Evolutionary conservation across 208 protist genomes (phyloP), one percentile per base, ranked within the genome.

Genomic region (Wallacemonas rigidus): DNA sequence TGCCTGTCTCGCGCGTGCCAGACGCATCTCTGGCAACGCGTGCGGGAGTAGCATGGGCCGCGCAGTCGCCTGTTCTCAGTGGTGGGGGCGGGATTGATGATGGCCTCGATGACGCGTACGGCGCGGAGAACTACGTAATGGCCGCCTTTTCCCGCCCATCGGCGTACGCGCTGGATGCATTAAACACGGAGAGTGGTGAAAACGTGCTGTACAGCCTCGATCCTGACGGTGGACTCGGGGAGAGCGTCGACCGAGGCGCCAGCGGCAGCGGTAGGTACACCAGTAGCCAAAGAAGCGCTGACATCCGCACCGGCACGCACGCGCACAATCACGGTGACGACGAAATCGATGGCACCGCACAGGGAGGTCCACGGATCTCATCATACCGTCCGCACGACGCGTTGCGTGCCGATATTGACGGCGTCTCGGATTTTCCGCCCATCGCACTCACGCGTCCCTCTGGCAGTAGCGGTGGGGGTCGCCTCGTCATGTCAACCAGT

Each of bases 61-160:
- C 26, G 26, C 26, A 26, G 26, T 26, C 26, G 26, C 26, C 26
- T 26, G 26, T 0, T 26, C 26, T 26, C 26, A 26, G 64, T 51
- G 64, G 64, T 38, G 60, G 69, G 15, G 71, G 57, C 12, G 71
- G 71, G 38, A 75, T 75, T 40, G 71, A 75, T 41, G 71, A 75
- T 38, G 71, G 60, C 15, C n/a, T 75, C 9, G 61, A 60, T 15
- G 71, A 26, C 26, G 26, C 60, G 2, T 62, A 53, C 43, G 38
- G 12, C 4, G 39, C 7, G n/a, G n/a, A 44, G 7, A 12, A 12
- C 15, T 65, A 65, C 60, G 36, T 4, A 9, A 35, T 15, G 43
- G 43, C 60, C 1, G 26, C 26, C 17, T 62, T 62, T 50, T 50
- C 45, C 0, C 45, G 12, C 0, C 45, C 45, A 14, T 50, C 45